These are phyloP conservation scores for Scleroderma citrinum DNA, from an alignment of 768 basidiomycete species.

Conservation along the genomic window DNA sequence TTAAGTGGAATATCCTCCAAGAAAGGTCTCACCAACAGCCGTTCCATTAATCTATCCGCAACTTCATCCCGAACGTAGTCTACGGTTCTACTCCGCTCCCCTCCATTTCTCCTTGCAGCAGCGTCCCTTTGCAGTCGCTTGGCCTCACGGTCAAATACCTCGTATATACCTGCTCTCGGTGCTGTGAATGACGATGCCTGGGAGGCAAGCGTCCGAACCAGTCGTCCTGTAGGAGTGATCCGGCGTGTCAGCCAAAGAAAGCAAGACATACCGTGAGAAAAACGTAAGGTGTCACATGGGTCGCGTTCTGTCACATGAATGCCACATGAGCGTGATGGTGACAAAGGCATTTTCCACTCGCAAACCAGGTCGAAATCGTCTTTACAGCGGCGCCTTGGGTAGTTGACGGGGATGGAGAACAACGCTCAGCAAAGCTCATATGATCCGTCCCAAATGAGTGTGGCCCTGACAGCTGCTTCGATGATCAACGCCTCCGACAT, in stretches of 20 bases:
- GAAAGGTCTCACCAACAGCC: constrained; percentile 60
- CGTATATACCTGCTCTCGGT: constrained; percentile 47
- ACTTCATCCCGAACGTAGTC: constrained; percentile 92
- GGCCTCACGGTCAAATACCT: constrained; percentile 79
- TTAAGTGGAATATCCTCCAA: background rate
- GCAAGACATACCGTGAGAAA: constrained; percentile 15
- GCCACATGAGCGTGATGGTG: background rate
- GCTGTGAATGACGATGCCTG: constrained; percentile 37
- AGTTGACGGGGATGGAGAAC: constrained; percentile 13
- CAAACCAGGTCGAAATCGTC: too few relatives aligned
- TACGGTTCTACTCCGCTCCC: constrained; percentile 63
- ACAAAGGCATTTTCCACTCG: too few relatives aligned
- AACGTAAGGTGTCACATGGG: constrained; percentile 11
- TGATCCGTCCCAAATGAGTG: constrained; percentile 6
- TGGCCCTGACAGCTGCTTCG: constrained; percentile 18
- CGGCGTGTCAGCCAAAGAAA: constrained; percentile 3
- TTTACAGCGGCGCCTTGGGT: too few relatives aligned
- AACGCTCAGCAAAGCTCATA: background rate
- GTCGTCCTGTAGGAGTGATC: background rate
- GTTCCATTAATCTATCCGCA: constrained; percentile 85
- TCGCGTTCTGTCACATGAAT: constrained; percentile 6
- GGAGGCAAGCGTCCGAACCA: constrained; percentile 42
- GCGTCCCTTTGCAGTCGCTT: constrained; percentile 78
- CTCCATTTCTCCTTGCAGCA: constrained; percentile 53
- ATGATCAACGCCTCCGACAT: constrained; percentile 20